Percentiles rank a stretch among this genome's conserved stretches.
Conservation (phyloP, 495 filamentous ascomycete species). For the Penicillium roqueforti region DNA sequence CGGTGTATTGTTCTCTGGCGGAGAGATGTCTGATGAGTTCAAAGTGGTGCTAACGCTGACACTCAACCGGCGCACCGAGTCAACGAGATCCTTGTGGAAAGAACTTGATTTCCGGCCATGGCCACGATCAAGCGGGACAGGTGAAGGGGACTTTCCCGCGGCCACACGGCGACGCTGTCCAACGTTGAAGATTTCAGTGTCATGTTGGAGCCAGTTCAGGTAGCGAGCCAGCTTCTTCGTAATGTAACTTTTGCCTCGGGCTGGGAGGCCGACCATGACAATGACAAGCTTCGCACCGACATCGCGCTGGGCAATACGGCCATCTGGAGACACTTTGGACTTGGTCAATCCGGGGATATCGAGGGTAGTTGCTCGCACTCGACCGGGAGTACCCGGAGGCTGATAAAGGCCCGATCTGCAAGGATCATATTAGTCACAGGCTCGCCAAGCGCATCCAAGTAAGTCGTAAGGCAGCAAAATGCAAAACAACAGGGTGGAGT, state of each 20-base stretch:
- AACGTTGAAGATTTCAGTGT: constrained; percentile 94
- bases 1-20: constrained; percentile 24
- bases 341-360: constrained; percentile 88
- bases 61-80: constrained; percentile 43
- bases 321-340: constrained; percentile 91
- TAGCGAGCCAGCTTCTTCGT: constrained; percentile 97
- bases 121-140: constrained; percentile 21
- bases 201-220: constrained; percentile 94
- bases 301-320: constrained; percentile 85
- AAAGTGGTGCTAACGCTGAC: constrained; percentile 34
- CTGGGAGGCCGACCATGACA: constrained; percentile 95
- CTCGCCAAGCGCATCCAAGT: not conserved
- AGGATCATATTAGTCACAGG: constrained; percentile 11
- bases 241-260: constrained; percentile 94
- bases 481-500: not conserved
- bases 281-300: constrained; percentile 94
- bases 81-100: constrained; percentile 40
- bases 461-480: not conserved
- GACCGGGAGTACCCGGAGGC: constrained; percentile 44
- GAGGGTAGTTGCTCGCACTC: constrained; percentile 75
- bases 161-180: constrained; percentile 82
- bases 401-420: constrained; percentile 28
- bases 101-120: constrained; percentile 24
- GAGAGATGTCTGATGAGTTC: constrained; percentile 20
- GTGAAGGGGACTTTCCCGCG: constrained; percentile 52